Conservation (phyloP, 164 flowering plant genomes). For the Vitis riparia region DNA sequence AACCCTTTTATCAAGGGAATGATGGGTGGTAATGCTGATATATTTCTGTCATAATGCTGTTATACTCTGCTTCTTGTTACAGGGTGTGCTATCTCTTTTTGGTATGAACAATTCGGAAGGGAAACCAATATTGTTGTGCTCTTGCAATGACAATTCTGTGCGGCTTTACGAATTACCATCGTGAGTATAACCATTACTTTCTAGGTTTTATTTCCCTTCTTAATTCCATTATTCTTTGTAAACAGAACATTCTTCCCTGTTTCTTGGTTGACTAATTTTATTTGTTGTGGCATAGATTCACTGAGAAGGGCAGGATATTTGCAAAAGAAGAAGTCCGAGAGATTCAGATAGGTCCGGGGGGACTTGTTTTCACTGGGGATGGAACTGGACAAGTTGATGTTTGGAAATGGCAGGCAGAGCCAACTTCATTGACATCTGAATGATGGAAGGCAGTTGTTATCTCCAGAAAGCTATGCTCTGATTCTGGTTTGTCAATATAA, state of each 20-base stretch:
- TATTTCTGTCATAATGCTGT: too few species aligned
- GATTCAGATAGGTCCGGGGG: conserved; percentile 26
- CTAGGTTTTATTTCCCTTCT: too few species aligned
- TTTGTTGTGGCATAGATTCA: conserved; percentile 21
- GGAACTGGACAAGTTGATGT: too few species aligned
- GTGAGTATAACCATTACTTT: conserved; percentile 20
- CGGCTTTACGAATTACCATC: conserved; percentile 56
- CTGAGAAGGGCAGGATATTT: conserved; percentile 42
- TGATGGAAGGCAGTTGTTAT: too few species aligned
- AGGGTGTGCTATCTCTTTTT: conserved; percentile 47
- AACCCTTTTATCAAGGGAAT: too few species aligned
- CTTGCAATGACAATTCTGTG: conserved; percentile 52
- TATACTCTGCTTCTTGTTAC: not conserved
- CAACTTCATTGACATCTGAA: too few species aligned
- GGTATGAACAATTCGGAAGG: conserved; percentile 53
- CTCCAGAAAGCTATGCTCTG: too few species aligned
- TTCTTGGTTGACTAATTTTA: too few species aligned
- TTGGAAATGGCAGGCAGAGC: too few species aligned
- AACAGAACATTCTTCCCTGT: not conserved
- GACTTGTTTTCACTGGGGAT: conserved; percentile 4
- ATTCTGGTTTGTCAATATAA: too few species aligned
- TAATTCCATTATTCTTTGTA: not conserved
- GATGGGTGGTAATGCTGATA: too few species aligned
- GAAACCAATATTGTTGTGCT: conserved; percentile 53
- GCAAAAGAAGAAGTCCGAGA: conserved; percentile 30